Percentiles rank a stretch among this genome's conserved stretches.
Evolutionary conservation across 805 yeast species (phyloP).

Genomic region (Soucietia sequanensis): DNA sequence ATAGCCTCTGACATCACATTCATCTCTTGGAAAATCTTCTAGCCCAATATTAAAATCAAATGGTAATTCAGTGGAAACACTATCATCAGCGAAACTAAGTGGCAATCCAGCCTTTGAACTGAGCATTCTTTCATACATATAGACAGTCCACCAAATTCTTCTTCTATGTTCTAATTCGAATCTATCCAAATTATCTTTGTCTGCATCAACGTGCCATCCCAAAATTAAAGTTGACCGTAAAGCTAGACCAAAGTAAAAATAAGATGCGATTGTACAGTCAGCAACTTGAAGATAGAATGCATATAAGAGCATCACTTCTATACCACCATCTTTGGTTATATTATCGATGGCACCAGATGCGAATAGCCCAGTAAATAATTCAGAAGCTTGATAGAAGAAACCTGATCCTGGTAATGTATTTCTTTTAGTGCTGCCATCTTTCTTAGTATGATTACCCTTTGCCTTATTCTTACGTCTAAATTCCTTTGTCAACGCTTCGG

Average conservation of each 20-base stretch:
- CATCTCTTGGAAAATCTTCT: slow-evolving; percentile 33
- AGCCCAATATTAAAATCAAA: slow-evolving; percentile 63
- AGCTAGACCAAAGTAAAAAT: slow-evolving; percentile 77
- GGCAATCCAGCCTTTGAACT: slow-evolving; percentile 84
- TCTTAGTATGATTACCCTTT: slow-evolving; percentile 16
- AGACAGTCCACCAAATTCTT: slow-evolving; percentile 49
- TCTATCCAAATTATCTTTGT: slow-evolving; percentile 53
- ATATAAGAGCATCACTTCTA: slow-evolving; percentile 70
- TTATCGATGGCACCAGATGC: slow-evolving; percentile 80
- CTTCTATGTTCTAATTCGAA: slow-evolving; percentile 55
- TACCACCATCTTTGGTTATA: slow-evolving; percentile 75
- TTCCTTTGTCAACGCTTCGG: slow-evolving; percentile 10
- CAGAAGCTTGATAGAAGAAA: slow-evolving; percentile 77
- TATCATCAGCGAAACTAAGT: slow-evolving; percentile 73
- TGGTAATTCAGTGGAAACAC: slow-evolving; percentile 76
- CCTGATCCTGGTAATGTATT: slow-evolving; percentile 73
- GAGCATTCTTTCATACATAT: slow-evolving; percentile 64
- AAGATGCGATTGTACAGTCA: slow-evolving; percentile 79
- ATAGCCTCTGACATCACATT: slow-evolving; percentile 56
- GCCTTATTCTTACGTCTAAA: slow-evolving; percentile 9
- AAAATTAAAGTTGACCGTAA: slow-evolving; percentile 66
- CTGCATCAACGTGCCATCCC: slow-evolving; percentile 84
- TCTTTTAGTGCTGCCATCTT: slow-evolving; percentile 14
- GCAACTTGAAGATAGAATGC: slow-evolving; percentile 83
- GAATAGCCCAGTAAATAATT: slow-evolving; percentile 70